phyloP scores from a whole-genome alignment of 169 alveolate species.

The Amoebophrya sp. region DNA sequence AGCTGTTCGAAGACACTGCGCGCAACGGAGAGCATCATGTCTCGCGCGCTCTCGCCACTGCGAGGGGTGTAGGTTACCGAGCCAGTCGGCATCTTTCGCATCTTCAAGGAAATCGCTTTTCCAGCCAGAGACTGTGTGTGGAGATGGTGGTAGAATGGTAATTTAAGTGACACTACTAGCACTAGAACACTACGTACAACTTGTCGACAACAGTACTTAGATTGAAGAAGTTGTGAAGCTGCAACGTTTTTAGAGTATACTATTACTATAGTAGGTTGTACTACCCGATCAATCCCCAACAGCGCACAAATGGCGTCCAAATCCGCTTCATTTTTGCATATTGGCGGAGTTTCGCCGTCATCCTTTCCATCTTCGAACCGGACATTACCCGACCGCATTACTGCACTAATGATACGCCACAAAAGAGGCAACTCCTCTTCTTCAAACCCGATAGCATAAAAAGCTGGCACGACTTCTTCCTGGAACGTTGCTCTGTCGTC shows the following conservation, averaged over 20 bases:
- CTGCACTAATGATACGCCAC: neutral
- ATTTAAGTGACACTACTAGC: too few species aligned
- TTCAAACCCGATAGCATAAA: neutral
- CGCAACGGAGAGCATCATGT: neutral
- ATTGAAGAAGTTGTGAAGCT: too few species aligned
- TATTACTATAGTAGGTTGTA: too few species aligned
- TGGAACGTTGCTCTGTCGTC: conserved; percentile 39
- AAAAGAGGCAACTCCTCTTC: neutral
- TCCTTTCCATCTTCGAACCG: neutral
- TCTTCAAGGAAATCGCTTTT: neutral
- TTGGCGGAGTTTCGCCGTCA: neutral
- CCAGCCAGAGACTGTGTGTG: neutral
- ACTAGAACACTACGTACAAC: too few species aligned
- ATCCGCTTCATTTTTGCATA: neutral
- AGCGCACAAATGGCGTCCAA: neutral
- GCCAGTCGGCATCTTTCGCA: conserved; percentile 16
- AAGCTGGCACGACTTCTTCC: neutral
- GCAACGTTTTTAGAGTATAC: too few species aligned
- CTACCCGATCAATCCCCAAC: conserved; percentile 2
- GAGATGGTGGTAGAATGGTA: too few species aligned
- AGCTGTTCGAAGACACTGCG: neutral
- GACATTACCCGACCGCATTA: neutral
- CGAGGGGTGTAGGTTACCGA: conserved; percentile 15
- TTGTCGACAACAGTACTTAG: too few species aligned
- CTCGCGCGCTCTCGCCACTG: neutral